Evolutionary conservation across 176 grass and related monocot genomes (phyloP).

Genomic region (Zoysia japonica): DNA sequence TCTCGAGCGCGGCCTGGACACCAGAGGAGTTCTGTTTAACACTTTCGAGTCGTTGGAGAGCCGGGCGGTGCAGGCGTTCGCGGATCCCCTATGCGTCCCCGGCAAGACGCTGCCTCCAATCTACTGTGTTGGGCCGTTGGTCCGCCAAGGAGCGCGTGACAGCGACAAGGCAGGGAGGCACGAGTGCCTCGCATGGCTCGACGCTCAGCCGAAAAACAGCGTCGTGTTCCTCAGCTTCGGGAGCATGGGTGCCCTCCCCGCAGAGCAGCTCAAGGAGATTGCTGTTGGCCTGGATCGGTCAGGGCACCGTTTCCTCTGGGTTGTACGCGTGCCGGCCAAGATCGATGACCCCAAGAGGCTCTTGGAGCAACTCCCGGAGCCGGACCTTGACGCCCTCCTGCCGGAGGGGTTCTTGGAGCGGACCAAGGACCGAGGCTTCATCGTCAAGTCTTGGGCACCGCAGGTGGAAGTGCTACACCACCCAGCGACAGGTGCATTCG

Average conservation of each 20-base stretch:
- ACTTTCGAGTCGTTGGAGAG: constrained; percentile 29
- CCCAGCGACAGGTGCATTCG: constrained; percentile 37
- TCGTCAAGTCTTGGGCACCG: constrained; percentile 37
- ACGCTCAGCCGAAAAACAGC: constrained; percentile 46
- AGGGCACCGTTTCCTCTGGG: constrained; percentile 41
- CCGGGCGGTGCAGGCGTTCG: constrained; percentile 9
- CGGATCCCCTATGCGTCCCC: not conserved
- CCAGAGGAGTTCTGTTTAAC: constrained; percentile 8
- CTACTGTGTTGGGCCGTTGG: constrained; percentile 29
- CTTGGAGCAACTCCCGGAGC: not conserved
- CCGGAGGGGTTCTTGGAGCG: constrained; percentile 39
- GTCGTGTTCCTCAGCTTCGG: constrained; percentile 63
- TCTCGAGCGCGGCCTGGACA: not conserved
- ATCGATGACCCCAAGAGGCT: not conserved
- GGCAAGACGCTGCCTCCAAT: constrained; percentile 12
- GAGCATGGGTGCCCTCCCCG: constrained; percentile 20
- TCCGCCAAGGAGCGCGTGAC: not conserved
- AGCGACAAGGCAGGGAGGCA: not conserved
- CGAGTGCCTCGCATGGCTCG: constrained; percentile 50
- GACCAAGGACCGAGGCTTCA: constrained; percentile 14
- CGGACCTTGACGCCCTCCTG: not conserved
- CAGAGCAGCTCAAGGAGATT: constrained; percentile 34
- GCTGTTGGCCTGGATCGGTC: constrained; percentile 30
- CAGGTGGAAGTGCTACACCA: constrained; percentile 38
- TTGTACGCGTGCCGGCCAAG: not conserved